Conservation (phyloP, 768 basidiomycete genomes). For the Russula emetica region DNA sequence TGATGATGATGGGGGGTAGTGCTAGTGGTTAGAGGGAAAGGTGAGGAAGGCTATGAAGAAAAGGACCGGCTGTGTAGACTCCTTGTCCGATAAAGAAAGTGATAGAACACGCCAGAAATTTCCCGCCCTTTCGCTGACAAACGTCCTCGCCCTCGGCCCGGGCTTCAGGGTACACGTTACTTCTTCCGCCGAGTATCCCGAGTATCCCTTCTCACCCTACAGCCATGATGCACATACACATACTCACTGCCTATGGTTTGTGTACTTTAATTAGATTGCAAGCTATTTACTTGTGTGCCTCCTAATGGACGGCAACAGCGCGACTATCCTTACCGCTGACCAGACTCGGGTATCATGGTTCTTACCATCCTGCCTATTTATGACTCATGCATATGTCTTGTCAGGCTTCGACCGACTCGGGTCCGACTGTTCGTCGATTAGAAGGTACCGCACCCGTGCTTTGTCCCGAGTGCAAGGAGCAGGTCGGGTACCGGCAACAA, state of each 20-base stretch:
- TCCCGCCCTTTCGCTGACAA: slow-evolving; percentile 27
- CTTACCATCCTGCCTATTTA: not conserved
- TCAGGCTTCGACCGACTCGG: not conserved
- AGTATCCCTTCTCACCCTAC: not conserved
- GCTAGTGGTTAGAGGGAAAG: slow-evolving; percentile 21
- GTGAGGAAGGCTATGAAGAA: slow-evolving; percentile 15
- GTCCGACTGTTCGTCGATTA: not conserved
- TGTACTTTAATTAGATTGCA: not conserved
- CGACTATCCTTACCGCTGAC: not conserved
- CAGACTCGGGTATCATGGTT: not conserved
- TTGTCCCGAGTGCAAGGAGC: not conserved
- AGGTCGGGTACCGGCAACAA: not conserved
- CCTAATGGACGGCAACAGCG: not conserved
- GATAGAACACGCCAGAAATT: slow-evolving; percentile 41
- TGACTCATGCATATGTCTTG: not conserved
- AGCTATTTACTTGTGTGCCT: not conserved
- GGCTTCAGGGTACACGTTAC: not conserved
- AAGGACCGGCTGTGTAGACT: slow-evolving; percentile 18
- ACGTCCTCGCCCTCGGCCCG: not conserved
- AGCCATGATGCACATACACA: not conserved
- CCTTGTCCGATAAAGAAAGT: slow-evolving; percentile 32
- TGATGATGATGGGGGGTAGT: slow-evolving; percentile 23
- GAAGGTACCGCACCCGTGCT: not conserved
- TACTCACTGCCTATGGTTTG: not conserved
- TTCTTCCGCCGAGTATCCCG: no score